Base-by-base conservation (phyloP, 345 rosid genomes). In the Hibiscus syriacus region DNA sequence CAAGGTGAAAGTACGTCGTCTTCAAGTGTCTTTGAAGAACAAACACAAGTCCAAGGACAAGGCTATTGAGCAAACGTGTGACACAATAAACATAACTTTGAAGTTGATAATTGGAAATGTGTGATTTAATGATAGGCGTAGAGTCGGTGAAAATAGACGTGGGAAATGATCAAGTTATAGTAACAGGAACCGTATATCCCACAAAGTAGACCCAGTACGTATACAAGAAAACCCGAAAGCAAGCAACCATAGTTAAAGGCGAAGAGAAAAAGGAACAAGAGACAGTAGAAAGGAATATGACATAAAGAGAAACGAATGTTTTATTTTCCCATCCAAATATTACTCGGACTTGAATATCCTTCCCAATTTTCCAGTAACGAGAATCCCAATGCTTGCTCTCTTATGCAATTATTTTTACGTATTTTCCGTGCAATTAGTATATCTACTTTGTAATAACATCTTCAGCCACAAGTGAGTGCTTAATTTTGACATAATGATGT, bases 321-420 rank as follows among this genome's bases (percentile, higher is more conserved):
- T n/a, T n/a, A n/a, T n/a, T n/a, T n/a, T n/a, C n/a, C n/a, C n/a
- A n/a, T n/a, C n/a, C n/a, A n/a, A n/a, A n/a, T 19, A 52, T 56
- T 48, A 70, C 69, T 70, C 53, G 58, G 90, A 85, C 75, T 73
- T 69, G 73, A 78, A 34, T 83, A 77, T 69, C 52, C 79, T 1
- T 74, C 83, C 55, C 74, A 84, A 72, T 62, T 85, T 26, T 88
- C 84, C 73, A 88, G 93, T 48, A 87, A 88, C 22, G 88, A 87
- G 58, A 87, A 87, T 67, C 93, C 93, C 3, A 78, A 87, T 69
- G 90, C 86, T 23, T 88, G 90, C 78, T 72, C 76, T 53, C 41
- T 88, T 32, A 85, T 85, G 87, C 82, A 41, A 41, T 41, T n/a
- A n/a, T 41, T 2, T 10, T 41, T 34, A 34, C 46, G 3, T 41